Evolutionary conservation across 2,329 filamentous ascomycete species (phyloP), one percentile per base, ranked within the genome.

Genomic region (Pseudonectria foliicola): DNA sequence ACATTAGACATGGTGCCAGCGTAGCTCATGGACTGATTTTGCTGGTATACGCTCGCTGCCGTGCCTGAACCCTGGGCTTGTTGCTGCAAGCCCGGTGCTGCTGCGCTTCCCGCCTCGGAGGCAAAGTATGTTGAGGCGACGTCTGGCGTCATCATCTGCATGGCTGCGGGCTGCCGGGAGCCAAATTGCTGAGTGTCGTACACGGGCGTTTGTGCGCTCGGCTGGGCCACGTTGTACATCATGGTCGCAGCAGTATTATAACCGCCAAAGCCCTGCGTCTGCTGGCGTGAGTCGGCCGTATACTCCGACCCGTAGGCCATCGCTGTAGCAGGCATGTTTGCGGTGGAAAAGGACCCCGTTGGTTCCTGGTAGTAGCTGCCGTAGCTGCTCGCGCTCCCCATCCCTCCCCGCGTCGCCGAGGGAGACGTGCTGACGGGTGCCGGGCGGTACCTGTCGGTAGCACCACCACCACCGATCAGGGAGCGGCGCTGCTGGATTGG

Each of bases 131-230:
- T 81, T 66, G 81, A 71, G 56, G 81, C 49, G 31, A 61, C 57
- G 33, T 62, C 59, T 6, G 56, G 55, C 26, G 56, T 46, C 59
- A 77, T 70, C 64, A 87, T 84, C 59, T 87, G 83, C 64, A 92
- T 76, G 42, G 75, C 77, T 70, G 82, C 77, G 64, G 82, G 75
- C 56, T 87, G 84, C 67, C 83, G 80, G 49, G 79, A 68, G 54
- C 80, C 73, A 66, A 87, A 93, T 56, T 81, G 81, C 57, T 80
- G 77, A 55, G 77, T 67, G 61, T 90, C 84, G 66, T 93, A 94
- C 63, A 82, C 70, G 66, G 76, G 60, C 64, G 67, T 68, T 63
- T 77, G 75, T 45, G 70, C 64, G 42, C 66, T 68, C 53, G 77
- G 67, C 57, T 80, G 79, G 55, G 73, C 68, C 53, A 89, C 82